A percentile compares a stretch with the other conserved stretches of the same genome.
These are phyloP conservation scores for Violaceomyces palustris DNA, from an alignment of 1,284 basidiomycete species.

Conservation along the genomic window DNA sequence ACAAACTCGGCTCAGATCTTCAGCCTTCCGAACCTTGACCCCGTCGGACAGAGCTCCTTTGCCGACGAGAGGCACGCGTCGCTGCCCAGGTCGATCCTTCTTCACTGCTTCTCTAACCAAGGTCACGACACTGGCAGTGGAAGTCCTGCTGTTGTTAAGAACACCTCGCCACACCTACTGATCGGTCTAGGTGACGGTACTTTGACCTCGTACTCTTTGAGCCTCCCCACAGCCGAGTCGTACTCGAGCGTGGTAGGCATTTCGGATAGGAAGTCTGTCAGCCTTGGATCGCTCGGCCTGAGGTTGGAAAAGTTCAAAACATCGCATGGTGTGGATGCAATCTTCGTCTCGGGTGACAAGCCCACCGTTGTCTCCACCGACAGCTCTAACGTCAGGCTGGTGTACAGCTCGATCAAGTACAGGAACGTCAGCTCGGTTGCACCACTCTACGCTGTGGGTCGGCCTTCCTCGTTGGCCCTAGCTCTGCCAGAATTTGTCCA, in stretches of 20 bases:
- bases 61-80: constrained; percentile 8
- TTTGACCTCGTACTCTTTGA: constrained; percentile 62
- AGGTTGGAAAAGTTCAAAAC: constrained; percentile 56
- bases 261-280: constrained; percentile 60
- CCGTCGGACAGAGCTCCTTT: constrained; percentile 24
- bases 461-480: constrained; percentile 21
- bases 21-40: constrained; percentile 56
- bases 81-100: constrained; percentile 67
- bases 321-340: constrained; percentile 21
- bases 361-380: constrained; percentile 44
- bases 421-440: constrained; percentile 32
- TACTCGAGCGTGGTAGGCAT: constrained; percentile 35
- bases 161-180: constrained; percentile 59
- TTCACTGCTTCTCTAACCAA: constrained; percentile 69
- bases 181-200: constrained; percentile 76
- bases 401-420: constrained; percentile 43
- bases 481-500: constrained; percentile 21
- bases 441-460: constrained; percentile 14
- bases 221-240: constrained; percentile 24
- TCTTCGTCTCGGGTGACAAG: constrained; percentile 46
- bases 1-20: constrained; percentile 65
- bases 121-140: constrained; percentile 5
- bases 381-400: constrained; percentile 39
- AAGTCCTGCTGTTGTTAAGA: constrained; percentile 4
- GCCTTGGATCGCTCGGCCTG: constrained; percentile 68